Evolutionary conservation across 192 early-diverging fungal species (phyloP).

Genomic region (Glomus cerebriforme): DNA sequence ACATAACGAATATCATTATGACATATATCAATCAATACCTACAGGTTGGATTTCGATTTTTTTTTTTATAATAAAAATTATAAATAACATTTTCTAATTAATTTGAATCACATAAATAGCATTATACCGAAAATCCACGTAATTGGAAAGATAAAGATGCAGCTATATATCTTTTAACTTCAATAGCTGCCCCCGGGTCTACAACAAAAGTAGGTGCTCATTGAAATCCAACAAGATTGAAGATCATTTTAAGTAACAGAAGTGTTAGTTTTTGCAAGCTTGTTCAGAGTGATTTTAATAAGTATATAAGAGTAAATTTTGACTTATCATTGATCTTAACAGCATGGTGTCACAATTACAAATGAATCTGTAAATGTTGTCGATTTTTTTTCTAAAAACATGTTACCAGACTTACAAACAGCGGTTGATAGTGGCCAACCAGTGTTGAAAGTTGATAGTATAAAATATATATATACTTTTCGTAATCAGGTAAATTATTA

Average conservation of each 20-base stretch:
- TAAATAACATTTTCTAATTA: not conserved
- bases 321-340: slow-evolving; percentile 21
- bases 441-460: slow-evolving; percentile 92
- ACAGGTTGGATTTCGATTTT: slow-evolving; percentile 23
- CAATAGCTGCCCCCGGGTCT: slow-evolving; percentile 80
- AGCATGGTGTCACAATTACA: slow-evolving; percentile 81
- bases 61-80: not conserved
- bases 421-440: slow-evolving; percentile 62
- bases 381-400: slow-evolving; percentile 80
- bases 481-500: slow-evolving; percentile 69
- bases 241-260: not conserved
- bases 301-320: not conserved
- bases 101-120: slow-evolving; percentile 39
- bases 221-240: not conserved
- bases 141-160: slow-evolving; percentile 97
- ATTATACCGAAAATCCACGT: slow-evolving; percentile 68
- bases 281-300: not conserved
- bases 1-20: slow-evolving; percentile 84
- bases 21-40: slow-evolving; percentile 73
- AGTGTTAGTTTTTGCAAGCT: not conserved
- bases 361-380: slow-evolving; percentile 84
- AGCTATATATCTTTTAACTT: slow-evolving; percentile 89
- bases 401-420: slow-evolving; percentile 81
- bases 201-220: slow-evolving; percentile 61
- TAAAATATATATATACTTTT: slow-evolving; percentile 94